Evolutionary conservation across 2,329 filamentous ascomycete genomes (phyloP), one percentile per base, ranked within the genome.

Genomic region (Fusarium sp.): DNA sequence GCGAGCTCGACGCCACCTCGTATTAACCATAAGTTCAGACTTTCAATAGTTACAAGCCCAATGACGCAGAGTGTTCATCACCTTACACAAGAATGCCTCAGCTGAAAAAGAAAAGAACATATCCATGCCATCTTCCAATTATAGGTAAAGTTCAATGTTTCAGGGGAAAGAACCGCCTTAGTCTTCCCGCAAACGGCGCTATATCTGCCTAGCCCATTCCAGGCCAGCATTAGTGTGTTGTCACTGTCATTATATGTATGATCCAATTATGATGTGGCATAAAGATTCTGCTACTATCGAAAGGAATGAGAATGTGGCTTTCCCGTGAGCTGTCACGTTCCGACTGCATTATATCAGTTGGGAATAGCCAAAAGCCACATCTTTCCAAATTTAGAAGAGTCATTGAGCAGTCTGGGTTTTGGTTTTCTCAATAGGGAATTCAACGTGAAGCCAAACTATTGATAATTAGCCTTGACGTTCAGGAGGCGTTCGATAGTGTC

Each of bases 1-100:
- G 51, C 24, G 15, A 63, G n/a, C 38, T 16, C 16, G 30, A 34
- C 67, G 67, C 67, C 67, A 70, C 67, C 63, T 70, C 67, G 67
- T 70, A 71, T 70, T 29, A 54, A 51, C 40, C 6, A 30, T 41
- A 27, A 8, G 18, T n/a, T 18, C 11, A 20, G 15, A 11, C 49
- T 43, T 49, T 44, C 8, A 22, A 58, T 40, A 53, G 44, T 25
- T 13, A 53, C 40, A 63, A 49, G 45, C 30, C 16, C 15, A 48
- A 68, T 68, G 63, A 55, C 63, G 63, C 46, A 58, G 29, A 8
- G 12, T 5, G 15, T 12, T 44, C 24, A 41, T 67, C 45, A 34
- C 9, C 51, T 12, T 15, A 15, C 13, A 20, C 15, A 45, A 54
- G 27, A 43, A 43, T 22, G 49, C 24, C 18, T 22, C 11, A 22